Percentiles rank a stretch among this genome's conserved stretches.
Evolutionary conservation across 805 yeast species (phyloP).

Genomic region (Tanozyma kutaoensis): DNA sequence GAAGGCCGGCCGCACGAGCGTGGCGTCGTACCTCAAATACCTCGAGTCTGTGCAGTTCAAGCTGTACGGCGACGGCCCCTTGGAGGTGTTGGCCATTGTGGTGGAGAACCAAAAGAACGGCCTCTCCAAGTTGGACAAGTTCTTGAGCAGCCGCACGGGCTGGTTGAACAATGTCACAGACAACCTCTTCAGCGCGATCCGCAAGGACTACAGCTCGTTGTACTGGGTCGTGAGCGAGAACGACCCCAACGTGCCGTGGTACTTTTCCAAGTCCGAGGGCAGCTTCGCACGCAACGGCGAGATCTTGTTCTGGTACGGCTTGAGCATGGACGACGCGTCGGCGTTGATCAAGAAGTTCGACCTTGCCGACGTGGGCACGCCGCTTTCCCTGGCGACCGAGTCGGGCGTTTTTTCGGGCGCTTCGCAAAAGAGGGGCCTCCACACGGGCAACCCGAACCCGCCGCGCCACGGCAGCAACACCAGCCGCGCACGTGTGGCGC

Average conservation of each 20-base stretch:
- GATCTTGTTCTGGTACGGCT: conserved; percentile 91
- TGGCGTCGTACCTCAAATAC: conserved; percentile 67
- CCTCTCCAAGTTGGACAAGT: conserved; percentile 53
- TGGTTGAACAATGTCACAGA: conserved; percentile 98
- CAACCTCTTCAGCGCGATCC: conserved; percentile 75
- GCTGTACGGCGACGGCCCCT: conserved; percentile 90
- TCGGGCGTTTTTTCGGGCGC: conserved; percentile 35
- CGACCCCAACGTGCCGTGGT: conserved; percentile 85
- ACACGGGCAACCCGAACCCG: conserved; percentile 54
- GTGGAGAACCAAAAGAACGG: conserved; percentile 20
- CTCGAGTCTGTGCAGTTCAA: conserved; percentile 53
- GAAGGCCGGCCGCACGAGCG: conserved; percentile 54
- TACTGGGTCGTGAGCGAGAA: conserved; percentile 89
- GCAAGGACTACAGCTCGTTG: conserved; percentile 56
- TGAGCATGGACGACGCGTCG: conserved; percentile 50
- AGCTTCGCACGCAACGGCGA: conserved; percentile 83
- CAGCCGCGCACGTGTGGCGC: conserved; percentile 61
- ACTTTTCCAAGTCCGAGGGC: conserved; percentile 86
- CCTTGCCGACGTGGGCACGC: conserved; percentile 16
- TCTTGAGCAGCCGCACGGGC: conserved; percentile 77
- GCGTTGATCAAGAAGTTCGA: conserved; percentile 44
- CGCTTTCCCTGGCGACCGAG: conserved; percentile 22
- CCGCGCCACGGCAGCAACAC: conserved; percentile 58
- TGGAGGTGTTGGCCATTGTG: conserved; percentile 87
- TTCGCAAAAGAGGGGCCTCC: conserved; percentile 39